Base-by-base conservation (phyloP, 192 early-diverging fungal genomes). In the Coemansia sp. region DNA sequence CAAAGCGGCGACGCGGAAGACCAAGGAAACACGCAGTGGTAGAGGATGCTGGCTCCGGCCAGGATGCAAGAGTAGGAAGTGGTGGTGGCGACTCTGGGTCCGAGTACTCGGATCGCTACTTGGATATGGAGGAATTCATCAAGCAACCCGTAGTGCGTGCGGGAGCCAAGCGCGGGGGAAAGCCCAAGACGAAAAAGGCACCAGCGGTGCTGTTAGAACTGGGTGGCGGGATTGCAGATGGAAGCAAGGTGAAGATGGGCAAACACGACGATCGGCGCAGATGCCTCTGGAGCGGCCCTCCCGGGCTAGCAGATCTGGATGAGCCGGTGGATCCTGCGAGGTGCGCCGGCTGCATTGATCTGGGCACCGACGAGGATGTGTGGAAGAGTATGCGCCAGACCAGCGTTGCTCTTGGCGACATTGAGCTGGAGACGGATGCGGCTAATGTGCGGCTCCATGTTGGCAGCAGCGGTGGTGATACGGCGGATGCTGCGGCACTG, bases 291-390 rank as follows among this genome's bases (percentile, higher is more conserved):
- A 52, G 8, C 12, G 49, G 49, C 6, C 49, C 49, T 5, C 49
- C 49, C 19, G 49, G 26, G 19, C 21, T 52, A 21, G 8, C 26
- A 21, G 49, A 52, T 52, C 21, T 52, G 49, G 49, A 52, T 19
- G 49, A 19, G 7, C 21, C 49, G 8, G 8, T 52, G 21, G n/a
- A n/a, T n/a, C 49, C 49, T 8, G 21, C 49, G 12, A 18, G 49
- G 11, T 66, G 71, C 56, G 42, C 67, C 5, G 65, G 60, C 32
- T 69, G 66, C 42, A 73, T 81, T 9, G 78, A 81, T 58, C 22
- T 57, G 39, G 67, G 70, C 4, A 61, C 69, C 41, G 74, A 76
- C 56, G 47, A 47, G 3, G 13, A 39, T 15, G 49, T 70, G 15
- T 81, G 78, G 78, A 41, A 52, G 0, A 43, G 32, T 16, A n/a